These are phyloP conservation scores for Silene uniflora DNA, from an alignment of 148 eudicot species.

Conservation along the genomic window DNA sequence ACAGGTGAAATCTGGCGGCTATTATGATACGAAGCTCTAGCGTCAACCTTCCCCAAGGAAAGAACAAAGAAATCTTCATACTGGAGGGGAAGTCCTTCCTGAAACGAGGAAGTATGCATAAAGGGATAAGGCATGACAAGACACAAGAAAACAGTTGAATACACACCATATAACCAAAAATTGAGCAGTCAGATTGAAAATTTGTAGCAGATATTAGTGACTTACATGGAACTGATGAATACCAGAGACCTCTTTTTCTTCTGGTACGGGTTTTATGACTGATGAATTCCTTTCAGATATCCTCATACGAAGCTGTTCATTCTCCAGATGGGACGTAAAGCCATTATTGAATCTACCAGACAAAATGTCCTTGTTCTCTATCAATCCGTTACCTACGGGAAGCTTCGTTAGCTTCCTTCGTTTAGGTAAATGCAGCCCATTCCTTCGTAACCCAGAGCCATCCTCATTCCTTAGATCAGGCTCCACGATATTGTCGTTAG, in stretches of 20 bases:
- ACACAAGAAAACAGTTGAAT: background rate
- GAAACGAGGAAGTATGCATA: conserved; percentile 22
- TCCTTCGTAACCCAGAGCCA: conserved; percentile 31
- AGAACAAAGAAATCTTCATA: conserved; percentile 68
- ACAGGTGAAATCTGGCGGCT: conserved; percentile 55
- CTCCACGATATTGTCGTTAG: conserved; percentile 28
- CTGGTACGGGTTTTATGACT: conserved; percentile 22
- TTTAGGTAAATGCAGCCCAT: conserved; percentile 31
- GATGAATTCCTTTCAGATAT: conserved; percentile 21
- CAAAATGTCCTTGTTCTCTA: conserved; percentile 24
- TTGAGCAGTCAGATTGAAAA: conserved; percentile 5
- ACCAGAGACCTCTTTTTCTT: conserved; percentile 30
- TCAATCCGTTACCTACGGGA: conserved; percentile 25
- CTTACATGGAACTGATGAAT: conserved; percentile 38
- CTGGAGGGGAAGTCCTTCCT: conserved; percentile 67
- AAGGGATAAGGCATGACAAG: conserved; percentile 12
- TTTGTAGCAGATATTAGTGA: conserved; percentile 6
- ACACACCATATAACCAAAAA: conserved; percentile 7
- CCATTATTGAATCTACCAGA: conserved; percentile 18
- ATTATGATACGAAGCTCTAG: conserved; percentile 50
- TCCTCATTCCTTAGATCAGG: conserved; percentile 30
- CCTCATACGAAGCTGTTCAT: conserved; percentile 10
- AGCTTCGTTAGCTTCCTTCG: conserved; percentile 27
- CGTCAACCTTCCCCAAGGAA: conserved; percentile 55
- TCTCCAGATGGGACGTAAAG: conserved; percentile 18